These are phyloP conservation scores for Pestalotiopsis sp. DNA, from an alignment of 2,329 filamentous ascomycete genomes.

Conservation along the genomic window DNA sequence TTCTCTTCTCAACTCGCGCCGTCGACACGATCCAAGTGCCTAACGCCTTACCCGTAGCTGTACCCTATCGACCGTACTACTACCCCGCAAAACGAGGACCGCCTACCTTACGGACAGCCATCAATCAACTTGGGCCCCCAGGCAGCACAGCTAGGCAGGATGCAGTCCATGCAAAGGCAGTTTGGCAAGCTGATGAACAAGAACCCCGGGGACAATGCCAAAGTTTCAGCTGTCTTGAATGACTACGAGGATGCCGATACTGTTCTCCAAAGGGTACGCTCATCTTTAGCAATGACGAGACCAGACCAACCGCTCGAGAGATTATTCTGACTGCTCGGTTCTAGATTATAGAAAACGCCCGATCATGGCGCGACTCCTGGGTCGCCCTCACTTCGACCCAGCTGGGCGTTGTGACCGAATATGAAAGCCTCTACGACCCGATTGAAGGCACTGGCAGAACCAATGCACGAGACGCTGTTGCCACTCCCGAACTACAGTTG, in stretches of 20 bases:
- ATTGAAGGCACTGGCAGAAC: conserved; percentile 68
- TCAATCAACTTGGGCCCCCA: background rate
- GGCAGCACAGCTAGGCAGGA: conserved; percentile 35
- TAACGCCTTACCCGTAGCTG: background rate
- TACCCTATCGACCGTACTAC: background rate
- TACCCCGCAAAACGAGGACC: background rate
- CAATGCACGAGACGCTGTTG: conserved; percentile 53
- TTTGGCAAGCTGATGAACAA: conserved; percentile 73
- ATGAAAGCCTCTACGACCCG: conserved; percentile 75
- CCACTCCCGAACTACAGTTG: conserved; percentile 65
- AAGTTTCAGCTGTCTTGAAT: conserved; percentile 72
- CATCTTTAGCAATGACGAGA: background rate
- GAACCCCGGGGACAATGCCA: conserved; percentile 73
- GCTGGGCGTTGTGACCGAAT: conserved; percentile 66
- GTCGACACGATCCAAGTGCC: background rate
- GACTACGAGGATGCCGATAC: conserved; percentile 82
- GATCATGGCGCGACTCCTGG: conserved; percentile 80
- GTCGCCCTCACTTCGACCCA: conserved; percentile 71
- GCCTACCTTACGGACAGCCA: background rate
- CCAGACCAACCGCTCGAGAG: background rate
- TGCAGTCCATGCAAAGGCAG: conserved; percentile 75
- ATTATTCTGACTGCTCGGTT: background rate
- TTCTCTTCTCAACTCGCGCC: background rate
- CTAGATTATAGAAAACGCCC: conserved; percentile 76
- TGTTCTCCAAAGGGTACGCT: conserved; percentile 69